These are phyloP conservation scores for Fusarium brevicatenulatum DNA, from an alignment of 2,329 filamentous ascomycete species.

Conservation along the genomic window DNA sequence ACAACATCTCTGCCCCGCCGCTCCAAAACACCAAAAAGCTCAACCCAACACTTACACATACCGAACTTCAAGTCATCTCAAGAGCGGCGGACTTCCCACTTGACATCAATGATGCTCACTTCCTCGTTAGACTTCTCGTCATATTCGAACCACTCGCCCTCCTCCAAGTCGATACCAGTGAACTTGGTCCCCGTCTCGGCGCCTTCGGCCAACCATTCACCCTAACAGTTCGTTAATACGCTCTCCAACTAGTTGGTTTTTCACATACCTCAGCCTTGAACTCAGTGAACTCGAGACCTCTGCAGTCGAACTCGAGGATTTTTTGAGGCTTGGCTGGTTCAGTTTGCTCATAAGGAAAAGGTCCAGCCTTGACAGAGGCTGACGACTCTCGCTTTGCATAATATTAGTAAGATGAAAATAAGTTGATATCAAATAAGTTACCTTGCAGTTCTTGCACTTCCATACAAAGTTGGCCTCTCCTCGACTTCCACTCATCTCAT, in stretches of 20 bases:
- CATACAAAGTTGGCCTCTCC: slow-evolving; percentile 99
- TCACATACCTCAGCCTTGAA: slow-evolving; percentile 84
- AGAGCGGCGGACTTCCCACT: slow-evolving; percentile 83
- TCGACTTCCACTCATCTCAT: slow-evolving; percentile 90
- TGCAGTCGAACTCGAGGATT: slow-evolving; percentile 91
- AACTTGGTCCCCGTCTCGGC: slow-evolving; percentile 85
- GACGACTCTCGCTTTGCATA: slow-evolving; percentile 78
- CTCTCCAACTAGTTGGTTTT: no score
- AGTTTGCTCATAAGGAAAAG: slow-evolving; percentile 74
- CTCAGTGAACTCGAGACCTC: slow-evolving; percentile 89
- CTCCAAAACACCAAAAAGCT: not conserved
- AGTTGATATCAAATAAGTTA: slow-evolving; percentile 47
- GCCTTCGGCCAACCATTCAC: slow-evolving; percentile 89
- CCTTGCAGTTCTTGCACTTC: slow-evolving; percentile 98
- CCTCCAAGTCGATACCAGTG: slow-evolving; percentile 79
- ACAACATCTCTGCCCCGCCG: not conserved
- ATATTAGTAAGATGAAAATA: not conserved
- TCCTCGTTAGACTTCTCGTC: slow-evolving; percentile 93
- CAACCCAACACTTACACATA: not conserved
- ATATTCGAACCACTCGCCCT: slow-evolving; percentile 98
- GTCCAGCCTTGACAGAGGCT: slow-evolving; percentile 81
- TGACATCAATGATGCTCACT: slow-evolving; percentile 89
- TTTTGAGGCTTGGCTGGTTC: slow-evolving; percentile 81
- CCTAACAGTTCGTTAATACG: slow-evolving; percentile 60
- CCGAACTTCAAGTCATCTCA: slow-evolving; percentile 50